Conservation (phyloP, 1,284 basidiomycete genomes). For the Leccinum variabile region DNA sequence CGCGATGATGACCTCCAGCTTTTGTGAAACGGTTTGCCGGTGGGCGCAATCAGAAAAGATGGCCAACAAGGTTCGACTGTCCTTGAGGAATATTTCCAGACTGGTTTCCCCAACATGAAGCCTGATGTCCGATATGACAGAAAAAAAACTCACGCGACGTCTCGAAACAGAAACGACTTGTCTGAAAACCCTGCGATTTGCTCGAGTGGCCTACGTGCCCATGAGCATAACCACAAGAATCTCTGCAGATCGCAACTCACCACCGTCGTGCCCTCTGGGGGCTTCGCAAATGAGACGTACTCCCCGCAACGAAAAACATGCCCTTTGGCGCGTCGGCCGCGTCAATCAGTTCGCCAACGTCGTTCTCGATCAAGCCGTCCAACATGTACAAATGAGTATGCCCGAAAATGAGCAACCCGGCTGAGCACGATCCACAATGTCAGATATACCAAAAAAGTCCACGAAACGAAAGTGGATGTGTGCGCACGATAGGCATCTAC, state of each 20-base stretch:
- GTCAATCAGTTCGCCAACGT: constrained; percentile 87
- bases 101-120: constrained; percentile 38
- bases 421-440: constrained; percentile 37
- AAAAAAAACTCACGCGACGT: constrained; percentile 68
- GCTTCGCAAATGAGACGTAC: constrained; percentile 76
- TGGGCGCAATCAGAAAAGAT: constrained; percentile 74
- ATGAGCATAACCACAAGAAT: constrained; percentile 3
- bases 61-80: constrained; percentile 79
- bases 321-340: constrained; percentile 83
- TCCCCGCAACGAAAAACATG: constrained; percentile 84
- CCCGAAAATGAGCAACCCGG: constrained; percentile 87
- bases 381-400: constrained; percentile 86
- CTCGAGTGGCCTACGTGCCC: constrained; percentile 64
- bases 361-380: constrained; percentile 88
- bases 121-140: constrained; percentile 2
- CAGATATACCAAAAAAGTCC: constrained; percentile 1
- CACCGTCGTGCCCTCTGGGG: constrained; percentile 78
- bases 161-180: constrained; percentile 85
- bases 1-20: constrained; percentile 51
- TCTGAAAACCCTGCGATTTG: constrained; percentile 80
- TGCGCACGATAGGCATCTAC: constrained; percentile 83
- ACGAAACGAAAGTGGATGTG: not conserved
- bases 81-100: constrained; percentile 88
- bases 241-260: constrained; percentile 44
- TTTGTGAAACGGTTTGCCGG: constrained; percentile 63